These are phyloP conservation scores for Starmerella geochares DNA, from an alignment of 805 yeast genomes.

Conservation along the genomic window DNA sequence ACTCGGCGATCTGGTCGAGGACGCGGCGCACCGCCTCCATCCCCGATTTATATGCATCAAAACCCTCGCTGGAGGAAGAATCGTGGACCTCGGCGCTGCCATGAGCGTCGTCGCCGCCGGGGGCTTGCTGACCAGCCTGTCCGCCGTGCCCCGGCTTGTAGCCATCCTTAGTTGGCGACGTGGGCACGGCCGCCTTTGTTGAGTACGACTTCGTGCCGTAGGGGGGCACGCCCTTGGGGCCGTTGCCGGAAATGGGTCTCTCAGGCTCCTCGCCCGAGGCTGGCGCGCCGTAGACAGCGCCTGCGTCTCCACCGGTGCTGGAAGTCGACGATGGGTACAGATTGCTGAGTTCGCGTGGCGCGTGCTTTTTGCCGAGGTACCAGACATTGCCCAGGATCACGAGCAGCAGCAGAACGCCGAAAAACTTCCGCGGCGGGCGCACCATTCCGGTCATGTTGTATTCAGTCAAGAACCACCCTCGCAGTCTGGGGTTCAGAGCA, in stretches of 20 bases:
- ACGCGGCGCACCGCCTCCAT: constrained; percentile 8
- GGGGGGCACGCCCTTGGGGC: neutral
- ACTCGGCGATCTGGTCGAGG: constrained; percentile 8
- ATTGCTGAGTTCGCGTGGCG: neutral
- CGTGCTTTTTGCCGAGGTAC: constrained; percentile 8
- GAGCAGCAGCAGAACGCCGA: constrained; percentile 17
- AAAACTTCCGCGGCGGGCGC: constrained; percentile 10
- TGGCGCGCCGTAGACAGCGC: neutral
- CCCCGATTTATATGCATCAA: constrained; percentile 7
- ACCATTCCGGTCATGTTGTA: neutral
- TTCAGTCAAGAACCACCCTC: neutral
- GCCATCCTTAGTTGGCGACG: neutral
- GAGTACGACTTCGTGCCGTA: constrained; percentile 3
- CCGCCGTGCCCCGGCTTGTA: neutral
- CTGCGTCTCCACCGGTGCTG: neutral
- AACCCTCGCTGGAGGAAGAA: neutral
- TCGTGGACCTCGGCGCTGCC: neutral
- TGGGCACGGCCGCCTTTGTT: neutral
- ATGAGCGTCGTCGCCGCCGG: neutral
- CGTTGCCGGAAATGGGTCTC: neutral
- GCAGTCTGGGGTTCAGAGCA: neutral
- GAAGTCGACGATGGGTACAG: neutral
- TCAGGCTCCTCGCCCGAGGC: neutral
- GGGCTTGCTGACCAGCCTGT: neutral
- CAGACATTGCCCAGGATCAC: constrained; percentile 15